phyloP scores from a whole-genome alignment of 306 rosid species.

The Glycine soja region DNA sequence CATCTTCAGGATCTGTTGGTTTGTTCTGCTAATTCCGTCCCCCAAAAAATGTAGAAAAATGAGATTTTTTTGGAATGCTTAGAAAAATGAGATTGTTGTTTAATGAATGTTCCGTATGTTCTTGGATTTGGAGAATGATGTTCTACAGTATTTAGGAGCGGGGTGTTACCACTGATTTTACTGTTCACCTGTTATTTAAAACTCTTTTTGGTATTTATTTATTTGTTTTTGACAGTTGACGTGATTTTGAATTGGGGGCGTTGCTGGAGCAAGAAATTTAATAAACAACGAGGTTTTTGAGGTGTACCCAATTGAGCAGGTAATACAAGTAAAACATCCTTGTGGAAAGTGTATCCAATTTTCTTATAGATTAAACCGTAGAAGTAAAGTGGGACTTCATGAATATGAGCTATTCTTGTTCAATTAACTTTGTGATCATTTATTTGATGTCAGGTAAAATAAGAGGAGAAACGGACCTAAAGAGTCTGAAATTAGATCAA shows the following conservation, averaged over 20 bases:
- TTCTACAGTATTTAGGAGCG: neutral
- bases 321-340: slow-evolving; percentile 23
- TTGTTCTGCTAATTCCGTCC: slow-evolving; percentile 23
- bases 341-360: slow-evolving; percentile 8
- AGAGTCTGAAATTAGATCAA: slow-evolving; percentile 41
- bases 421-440: neutral
- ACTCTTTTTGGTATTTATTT: neutral
- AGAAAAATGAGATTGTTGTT: neutral
- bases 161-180: too few species aligned
- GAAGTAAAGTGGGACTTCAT: slow-evolving; percentile 21
- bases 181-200: neutral
- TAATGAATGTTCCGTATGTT: neutral
- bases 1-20: slow-evolving; percentile 46
- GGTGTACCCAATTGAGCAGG: slow-evolving; percentile 50
- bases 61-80: too few species aligned
- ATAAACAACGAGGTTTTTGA: slow-evolving; percentile 34
- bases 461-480: slow-evolving; percentile 36
- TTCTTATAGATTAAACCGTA: slow-evolving; percentile 31
- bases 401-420: slow-evolving; percentile 31
- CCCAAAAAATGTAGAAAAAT: neutral
- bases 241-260: slow-evolving; percentile 44
- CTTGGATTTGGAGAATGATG: slow-evolving; percentile 16
- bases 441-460: slow-evolving; percentile 51
- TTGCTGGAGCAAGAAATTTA: slow-evolving; percentile 39
- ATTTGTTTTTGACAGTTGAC: slow-evolving; percentile 38